Evolutionary conservation across 1,139 yeast species (phyloP).

Genomic region (Yamadazyma dushanensis): DNA sequence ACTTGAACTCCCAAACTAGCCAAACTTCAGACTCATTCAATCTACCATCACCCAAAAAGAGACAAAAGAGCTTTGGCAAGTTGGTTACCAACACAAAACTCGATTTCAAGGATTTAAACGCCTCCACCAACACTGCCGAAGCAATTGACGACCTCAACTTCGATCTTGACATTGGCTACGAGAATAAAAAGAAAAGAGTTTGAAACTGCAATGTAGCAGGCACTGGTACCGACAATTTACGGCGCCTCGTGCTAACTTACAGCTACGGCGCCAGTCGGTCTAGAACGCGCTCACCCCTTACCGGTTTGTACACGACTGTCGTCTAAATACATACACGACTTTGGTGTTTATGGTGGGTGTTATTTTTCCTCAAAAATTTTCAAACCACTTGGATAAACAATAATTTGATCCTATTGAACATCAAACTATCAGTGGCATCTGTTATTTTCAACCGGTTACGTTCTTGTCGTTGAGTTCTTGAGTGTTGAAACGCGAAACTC

Average conservation of each 20-base stretch:
- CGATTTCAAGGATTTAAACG: constrained; percentile 7
- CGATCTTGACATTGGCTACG: constrained; percentile 17
- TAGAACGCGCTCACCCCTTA: neutral
- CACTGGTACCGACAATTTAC: no score
- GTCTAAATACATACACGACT: constrained; percentile 3
- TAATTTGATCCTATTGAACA: neutral
- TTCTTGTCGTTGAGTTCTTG: neutral
- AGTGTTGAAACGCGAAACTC: no score
- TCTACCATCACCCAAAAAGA: constrained; percentile 43
- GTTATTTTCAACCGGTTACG: neutral
- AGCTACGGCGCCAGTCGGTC: no score
- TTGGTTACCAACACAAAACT: constrained; percentile 18
- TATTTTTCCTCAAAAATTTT: constrained; percentile 1
- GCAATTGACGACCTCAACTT: constrained; percentile 13
- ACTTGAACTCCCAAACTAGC: constrained; percentile 4
- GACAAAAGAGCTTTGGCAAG: constrained; percentile 37
- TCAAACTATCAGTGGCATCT: no score
- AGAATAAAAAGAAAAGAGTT: constrained; percentile 6
- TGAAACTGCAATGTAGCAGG: no score
- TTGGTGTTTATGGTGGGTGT: neutral
- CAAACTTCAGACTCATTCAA: constrained; percentile 18
- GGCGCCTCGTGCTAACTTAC: no score
- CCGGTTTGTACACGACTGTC: neutral
- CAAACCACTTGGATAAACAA: neutral
- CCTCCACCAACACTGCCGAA: constrained; percentile 5